Evolutionary conservation across 1,284 basidiomycete genomes (phyloP), one percentile per base, ranked within the genome.

Genomic region (Cryptococcus sp.): DNA sequence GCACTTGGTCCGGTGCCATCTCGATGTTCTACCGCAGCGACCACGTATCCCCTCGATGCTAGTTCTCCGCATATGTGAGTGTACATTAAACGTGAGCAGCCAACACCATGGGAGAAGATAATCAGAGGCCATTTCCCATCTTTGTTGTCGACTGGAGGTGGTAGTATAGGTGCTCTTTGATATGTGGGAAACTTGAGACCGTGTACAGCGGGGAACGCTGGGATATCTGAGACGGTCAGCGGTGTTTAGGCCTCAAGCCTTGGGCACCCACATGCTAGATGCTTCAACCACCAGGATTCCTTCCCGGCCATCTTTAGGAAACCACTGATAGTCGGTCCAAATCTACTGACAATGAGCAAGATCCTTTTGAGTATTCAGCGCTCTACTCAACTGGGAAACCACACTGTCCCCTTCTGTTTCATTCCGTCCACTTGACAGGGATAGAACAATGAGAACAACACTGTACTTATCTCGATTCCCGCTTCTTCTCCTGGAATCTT

Each of bases 21-120:
- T 11, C 79, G 70, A 55, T 81, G 81, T 58, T 81, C 81, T n/a
- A 82, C 73, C 2, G 77, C 79, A 10, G 72, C 77, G 2, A 81
- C 80, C 53, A 80, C 59, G 53, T 76, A 79, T n/a, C 79, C 78
- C 31, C 76, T 65, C 4, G 73, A 74, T 1, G 77, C 78, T 56
- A 80, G 64, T 58, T 78, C 75, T 4, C 79, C 79, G 54, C 78
- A 80, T 46, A 78, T 64, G 2, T 77, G 67, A 33, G 72, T 73
- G 67, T 79, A 79, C 72, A 78, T 79, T 46, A 74, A 62, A 31
- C 70, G 73, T 47, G 73, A 73, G 58, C 75, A 76, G 14, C 76
- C 77, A 5, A 72, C 73, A 14, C 78, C 78, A 54, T 79, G 77
- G 46, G 72, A 75, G 60, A 78, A 80, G 46, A 79, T 60, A 59